A percentile compares a stretch with the other conserved stretches of the same genome.
These are phyloP conservation scores for Sclerotinia spermophila DNA, from an alignment of 2,329 filamentous ascomycete species.

Conservation along the genomic window DNA sequence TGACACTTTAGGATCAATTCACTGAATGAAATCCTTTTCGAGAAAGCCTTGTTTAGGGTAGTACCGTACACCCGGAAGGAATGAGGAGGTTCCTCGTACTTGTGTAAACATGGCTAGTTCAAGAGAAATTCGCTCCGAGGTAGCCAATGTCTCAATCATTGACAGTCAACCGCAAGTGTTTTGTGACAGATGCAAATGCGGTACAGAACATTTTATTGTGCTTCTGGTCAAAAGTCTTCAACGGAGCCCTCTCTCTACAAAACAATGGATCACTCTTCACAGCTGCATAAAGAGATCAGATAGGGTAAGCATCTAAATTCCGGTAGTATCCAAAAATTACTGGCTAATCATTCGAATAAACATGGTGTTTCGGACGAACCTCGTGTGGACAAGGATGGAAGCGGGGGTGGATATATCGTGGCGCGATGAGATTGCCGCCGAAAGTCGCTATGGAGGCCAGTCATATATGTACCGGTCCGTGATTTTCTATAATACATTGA, in stretches of 20 bases:
- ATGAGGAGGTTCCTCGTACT: constrained; percentile 1
- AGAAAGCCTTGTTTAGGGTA: not conserved
- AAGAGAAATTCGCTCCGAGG: constrained; percentile 16
- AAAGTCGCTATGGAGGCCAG: not conserved
- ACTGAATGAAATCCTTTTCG: not conserved
- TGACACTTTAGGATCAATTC: not conserved
- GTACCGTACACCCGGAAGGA: constrained; percentile 12
- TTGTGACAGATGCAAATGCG: not conserved
- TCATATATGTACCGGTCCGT: constrained; percentile 6
- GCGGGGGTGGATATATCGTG: constrained; percentile 3
- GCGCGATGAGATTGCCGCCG: not conserved
- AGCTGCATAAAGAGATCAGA: not conserved
- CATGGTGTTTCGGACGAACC: not conserved
- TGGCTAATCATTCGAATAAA: not conserved
- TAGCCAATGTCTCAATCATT: constrained; percentile 11
- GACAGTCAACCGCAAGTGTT: not conserved
- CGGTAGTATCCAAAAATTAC: not conserved
- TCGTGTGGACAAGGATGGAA: constrained; percentile 7
- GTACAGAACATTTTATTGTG: not conserved
- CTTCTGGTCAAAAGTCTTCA: not conserved
- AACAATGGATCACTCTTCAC: not conserved
- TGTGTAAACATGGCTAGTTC: constrained; percentile 8
- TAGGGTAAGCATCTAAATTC: not conserved
- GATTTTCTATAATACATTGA: constrained; percentile 16
- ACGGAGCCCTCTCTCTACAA: not conserved